Percentiles rank a stretch among this genome's conserved stretches.
These are phyloP conservation scores for Leishmania tropica DNA, from an alignment of 208 protist genomes.

Conservation along the genomic window DNA sequence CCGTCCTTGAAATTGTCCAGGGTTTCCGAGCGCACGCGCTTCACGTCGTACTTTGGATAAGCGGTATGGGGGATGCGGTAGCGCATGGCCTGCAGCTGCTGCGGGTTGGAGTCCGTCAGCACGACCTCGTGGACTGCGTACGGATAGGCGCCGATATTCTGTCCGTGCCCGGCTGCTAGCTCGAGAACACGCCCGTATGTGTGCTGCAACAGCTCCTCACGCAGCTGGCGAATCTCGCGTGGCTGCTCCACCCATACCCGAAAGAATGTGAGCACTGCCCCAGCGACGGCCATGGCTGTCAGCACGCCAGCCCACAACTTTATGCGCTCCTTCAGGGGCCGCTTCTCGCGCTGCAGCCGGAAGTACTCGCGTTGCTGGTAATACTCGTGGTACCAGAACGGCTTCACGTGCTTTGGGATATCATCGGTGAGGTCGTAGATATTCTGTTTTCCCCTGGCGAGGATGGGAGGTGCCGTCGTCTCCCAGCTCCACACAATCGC, in stretches of 20 bases:
- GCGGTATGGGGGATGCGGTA: conserved; percentile 81
- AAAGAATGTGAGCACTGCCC: conserved; percentile 62
- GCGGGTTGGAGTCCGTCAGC: conserved; percentile 82
- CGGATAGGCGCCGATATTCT: conserved; percentile 91
- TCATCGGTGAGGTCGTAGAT: conserved; percentile 88
- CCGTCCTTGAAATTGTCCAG: conserved; percentile 78
- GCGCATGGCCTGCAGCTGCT: conserved; percentile 83
- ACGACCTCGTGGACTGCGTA: conserved; percentile 89
- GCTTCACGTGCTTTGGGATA: conserved; percentile 88
- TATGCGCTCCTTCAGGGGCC: conserved; percentile 69
- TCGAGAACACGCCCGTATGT: conserved; percentile 88
- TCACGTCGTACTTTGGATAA: conserved; percentile 88
- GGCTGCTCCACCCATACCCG: conserved; percentile 89
- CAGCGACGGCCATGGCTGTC: conserved; percentile 35
- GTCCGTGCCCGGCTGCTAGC: conserved; percentile 85
- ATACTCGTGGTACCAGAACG: conserved; percentile 88
- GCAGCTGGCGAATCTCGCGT: conserved; percentile 75
- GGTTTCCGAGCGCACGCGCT: conserved; percentile 78
- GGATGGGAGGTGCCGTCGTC: conserved; percentile 72
- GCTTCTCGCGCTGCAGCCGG: conserved; percentile 75
- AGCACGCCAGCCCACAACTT: conserved; percentile 41
- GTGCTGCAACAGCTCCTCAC: conserved; percentile 84
- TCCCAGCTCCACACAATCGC: conserved; percentile 83
- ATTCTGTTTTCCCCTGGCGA: conserved; percentile 80
- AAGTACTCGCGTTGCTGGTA: conserved; percentile 92